Base-by-base conservation (phyloP, 192 early-diverging fungal genomes). In the Diversispora eburnea region DNA sequence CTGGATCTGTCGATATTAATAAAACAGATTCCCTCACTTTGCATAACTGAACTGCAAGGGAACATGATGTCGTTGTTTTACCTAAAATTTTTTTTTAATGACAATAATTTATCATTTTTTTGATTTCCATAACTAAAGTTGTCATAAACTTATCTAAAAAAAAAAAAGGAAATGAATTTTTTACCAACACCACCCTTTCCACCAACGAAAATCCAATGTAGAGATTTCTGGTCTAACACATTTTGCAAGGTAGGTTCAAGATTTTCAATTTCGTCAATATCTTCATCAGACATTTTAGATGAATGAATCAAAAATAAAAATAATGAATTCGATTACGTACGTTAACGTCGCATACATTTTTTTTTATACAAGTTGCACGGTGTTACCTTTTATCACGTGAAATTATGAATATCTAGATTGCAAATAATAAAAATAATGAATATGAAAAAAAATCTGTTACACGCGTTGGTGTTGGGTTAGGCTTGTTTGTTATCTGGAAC, bases 101-200 rank as follows among this genome's bases (percentile, higher is more conserved):
- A 8, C 9, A 51, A 12, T 51, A 51, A 8, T 12, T 17, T 10
- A 54, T 54, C 9, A 54, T 17, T 17, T 54, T 54, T 4, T 17
- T 17, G 12, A 17, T 10, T 10, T 13, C 17, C 2, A 10, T 2
- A 54, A 54, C 9, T 17, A 51, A 54, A 54, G 51, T 17, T 54
- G 25, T 33, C 25, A 33, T 33, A 33, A 33, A 52, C 8, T 1
- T 17, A 42, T 52, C 9, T 13, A 17, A 22, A 54, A 8, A 10
- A 42, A 22, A 76, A 62, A n/a, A 12, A 45, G 42, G 3, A 15
- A 69, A 22, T 33, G 45, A 54, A 65, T 46, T 19, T 72, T 72
- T 93, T 97, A 82, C 97, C 97, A 67, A 99, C 97, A 79, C 97
- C 97, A 65, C 97, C 97, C 81, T 99, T 99, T 73, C 98, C 98